phyloP scores from a whole-genome alignment of 2,329 filamentous ascomycete species.

The Aspergillus flavus region DNA sequence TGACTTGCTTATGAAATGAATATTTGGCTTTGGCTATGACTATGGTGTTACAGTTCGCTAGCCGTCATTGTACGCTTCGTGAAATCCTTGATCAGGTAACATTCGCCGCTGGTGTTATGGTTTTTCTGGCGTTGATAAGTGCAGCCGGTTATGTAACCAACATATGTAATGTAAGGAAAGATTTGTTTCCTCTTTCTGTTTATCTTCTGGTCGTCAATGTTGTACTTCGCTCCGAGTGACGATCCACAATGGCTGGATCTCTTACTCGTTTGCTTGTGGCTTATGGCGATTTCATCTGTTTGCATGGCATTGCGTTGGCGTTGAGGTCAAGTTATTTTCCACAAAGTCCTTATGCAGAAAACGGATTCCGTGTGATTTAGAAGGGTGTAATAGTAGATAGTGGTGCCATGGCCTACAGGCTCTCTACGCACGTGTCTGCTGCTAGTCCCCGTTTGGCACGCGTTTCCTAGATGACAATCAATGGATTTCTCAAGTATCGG shows the following conservation, averaged over 20 bases:
- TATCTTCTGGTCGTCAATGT: not conserved
- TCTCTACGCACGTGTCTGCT: not conserved
- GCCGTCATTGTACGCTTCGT: not conserved
- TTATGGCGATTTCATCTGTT: not conserved
- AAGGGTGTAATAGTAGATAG: not conserved
- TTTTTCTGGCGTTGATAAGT: not conserved
- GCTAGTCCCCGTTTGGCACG: not conserved
- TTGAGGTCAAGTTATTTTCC: not conserved
- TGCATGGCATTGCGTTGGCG: conserved; percentile 1
- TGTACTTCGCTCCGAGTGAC: not conserved
- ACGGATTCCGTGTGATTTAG: not conserved
- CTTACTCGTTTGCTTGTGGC: conserved; percentile 3
- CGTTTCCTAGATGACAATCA: not conserved
- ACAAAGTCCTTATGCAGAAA: not conserved
- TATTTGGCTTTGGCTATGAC: conserved; percentile 2
- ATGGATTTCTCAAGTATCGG: not conserved
- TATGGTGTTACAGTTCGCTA: conserved; percentile 2
- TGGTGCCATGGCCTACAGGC: not conserved
- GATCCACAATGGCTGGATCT: not conserved
- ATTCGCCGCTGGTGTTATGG: not conserved
- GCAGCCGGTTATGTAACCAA: not conserved
- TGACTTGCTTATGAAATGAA: conserved; percentile 5
- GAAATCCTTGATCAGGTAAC: not conserved
- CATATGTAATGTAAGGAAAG: not conserved
- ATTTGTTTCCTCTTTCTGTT: not conserved